Conservation (phyloP, 257 asterid species). For the Rhazya stricta region DNA sequence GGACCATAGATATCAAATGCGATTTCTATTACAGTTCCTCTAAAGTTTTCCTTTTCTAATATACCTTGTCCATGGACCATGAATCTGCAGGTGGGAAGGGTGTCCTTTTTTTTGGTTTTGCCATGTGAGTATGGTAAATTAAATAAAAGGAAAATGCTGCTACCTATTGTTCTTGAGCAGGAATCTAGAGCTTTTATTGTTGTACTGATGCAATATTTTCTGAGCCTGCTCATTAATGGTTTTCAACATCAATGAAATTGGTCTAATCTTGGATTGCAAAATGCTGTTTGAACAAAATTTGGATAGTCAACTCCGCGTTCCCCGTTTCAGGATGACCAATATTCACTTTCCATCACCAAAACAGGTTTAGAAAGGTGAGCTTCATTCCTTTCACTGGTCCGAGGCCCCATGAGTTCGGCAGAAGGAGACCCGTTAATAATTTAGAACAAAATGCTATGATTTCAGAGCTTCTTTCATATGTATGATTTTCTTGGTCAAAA, state of each 20-base stretch:
- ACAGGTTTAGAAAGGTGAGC: constrained; percentile 15
- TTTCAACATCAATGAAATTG: constrained; percentile 21
- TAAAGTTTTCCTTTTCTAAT: not conserved
- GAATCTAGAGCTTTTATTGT: not conserved
- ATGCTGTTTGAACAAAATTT: constrained; percentile 20
- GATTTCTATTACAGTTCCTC: not conserved
- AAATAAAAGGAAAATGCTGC: no score
- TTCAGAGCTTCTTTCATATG: not conserved
- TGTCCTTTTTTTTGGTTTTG: no score
- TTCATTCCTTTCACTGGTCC: constrained; percentile 5
- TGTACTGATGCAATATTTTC: not conserved
- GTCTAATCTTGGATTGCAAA: constrained; percentile 27
- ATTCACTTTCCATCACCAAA: constrained; percentile 19
- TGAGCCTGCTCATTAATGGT: constrained; percentile 18
- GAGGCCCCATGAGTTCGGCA: constrained; percentile 9
- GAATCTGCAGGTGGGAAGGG: not conserved
- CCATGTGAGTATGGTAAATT: not conserved
- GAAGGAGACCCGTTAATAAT: not conserved
- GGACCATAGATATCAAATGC: constrained; percentile 1
- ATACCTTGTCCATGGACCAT: no score
- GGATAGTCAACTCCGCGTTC: constrained; percentile 31
- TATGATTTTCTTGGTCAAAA: not conserved
- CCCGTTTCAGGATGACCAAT: constrained; percentile 19
- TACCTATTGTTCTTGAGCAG: no score
- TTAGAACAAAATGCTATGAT: not conserved